phyloP scores from a whole-genome alignment of 2,329 filamentous ascomycete species.

The Cladophialophora chaetospira region DNA sequence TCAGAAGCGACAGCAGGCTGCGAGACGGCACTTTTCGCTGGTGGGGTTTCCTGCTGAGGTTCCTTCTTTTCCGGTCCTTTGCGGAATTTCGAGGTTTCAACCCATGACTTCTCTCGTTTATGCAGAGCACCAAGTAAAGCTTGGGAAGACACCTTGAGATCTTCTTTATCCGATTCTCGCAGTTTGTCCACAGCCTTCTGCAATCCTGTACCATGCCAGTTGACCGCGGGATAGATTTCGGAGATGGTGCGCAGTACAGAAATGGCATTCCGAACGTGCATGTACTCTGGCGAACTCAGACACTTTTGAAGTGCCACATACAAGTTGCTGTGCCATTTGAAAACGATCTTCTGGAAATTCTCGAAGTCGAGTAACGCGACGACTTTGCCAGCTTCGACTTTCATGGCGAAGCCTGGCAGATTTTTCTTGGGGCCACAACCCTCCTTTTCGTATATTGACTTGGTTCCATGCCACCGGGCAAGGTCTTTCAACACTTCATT shows the following conservation, averaged over 20 bases:
- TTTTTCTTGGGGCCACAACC: conserved; percentile 68
- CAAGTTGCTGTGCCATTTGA: conserved; percentile 86
- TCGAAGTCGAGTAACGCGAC: conserved; percentile 76
- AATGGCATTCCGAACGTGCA: conserved; percentile 96
- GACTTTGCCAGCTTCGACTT: conserved; percentile 71
- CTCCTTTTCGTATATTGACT: conserved; percentile 76
- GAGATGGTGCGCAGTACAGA: conserved; percentile 80
- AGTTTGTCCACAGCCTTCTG: conserved; percentile 46
- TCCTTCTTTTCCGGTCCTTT: conserved; percentile 25
- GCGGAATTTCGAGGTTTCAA: conserved; percentile 46
- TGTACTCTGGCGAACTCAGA: conserved; percentile 83
- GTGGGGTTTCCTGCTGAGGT: conserved; percentile 9
- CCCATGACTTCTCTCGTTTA: conserved; percentile 52
- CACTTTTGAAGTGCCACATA: conserved; percentile 79
- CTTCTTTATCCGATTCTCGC: conserved; percentile 49
- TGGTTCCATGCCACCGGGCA: conserved; percentile 79
- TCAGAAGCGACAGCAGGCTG: conserved; percentile 33
- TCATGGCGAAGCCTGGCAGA: conserved; percentile 76
- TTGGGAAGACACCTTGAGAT: conserved; percentile 53
- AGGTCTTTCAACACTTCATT: conserved; percentile 80
- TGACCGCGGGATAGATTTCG: conserved; percentile 82
- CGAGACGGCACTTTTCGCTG: conserved; percentile 24
- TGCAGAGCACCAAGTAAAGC: conserved; percentile 53
- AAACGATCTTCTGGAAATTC: conserved; percentile 80
- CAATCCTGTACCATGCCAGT: conserved; percentile 72